A percentile compares a stretch with the other conserved stretches of the same genome.
These are phyloP conservation scores for Diaporthe helianthi DNA, from an alignment of 2,329 filamentous ascomycete species.

Conservation along the genomic window DNA sequence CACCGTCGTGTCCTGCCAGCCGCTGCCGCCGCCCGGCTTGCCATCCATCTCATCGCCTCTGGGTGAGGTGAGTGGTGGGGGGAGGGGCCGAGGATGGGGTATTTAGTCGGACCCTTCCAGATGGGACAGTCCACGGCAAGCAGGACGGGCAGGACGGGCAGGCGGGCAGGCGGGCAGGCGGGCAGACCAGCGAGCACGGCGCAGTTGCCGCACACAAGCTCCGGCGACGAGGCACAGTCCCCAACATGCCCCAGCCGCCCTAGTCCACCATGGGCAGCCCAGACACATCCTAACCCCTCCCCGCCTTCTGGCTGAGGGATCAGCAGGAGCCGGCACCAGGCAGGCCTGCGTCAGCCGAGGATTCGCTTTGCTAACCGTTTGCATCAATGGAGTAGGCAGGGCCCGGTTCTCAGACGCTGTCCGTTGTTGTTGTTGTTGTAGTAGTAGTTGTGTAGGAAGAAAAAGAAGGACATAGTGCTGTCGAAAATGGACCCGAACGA, in stretches of 20 bases:
- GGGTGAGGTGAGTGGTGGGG: too few relatives aligned
- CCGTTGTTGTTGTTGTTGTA: constrained; percentile 40
- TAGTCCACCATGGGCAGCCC: constrained; percentile 12
- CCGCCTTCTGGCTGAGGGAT: constrained; percentile 23
- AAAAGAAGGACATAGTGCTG: constrained; percentile 45
- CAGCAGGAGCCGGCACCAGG: constrained; percentile 29
- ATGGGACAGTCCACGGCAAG: background rate
- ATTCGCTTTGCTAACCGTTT: constrained; percentile 35
- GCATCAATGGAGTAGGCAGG: constrained; percentile 47
- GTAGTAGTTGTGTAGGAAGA: constrained; percentile 45
- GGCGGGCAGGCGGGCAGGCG: too few relatives aligned
- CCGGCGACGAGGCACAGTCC: constrained; percentile 18
- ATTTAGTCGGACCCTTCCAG: background rate
- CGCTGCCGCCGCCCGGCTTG: background rate
- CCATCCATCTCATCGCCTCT: constrained; percentile 1
- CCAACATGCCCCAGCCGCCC: constrained; percentile 16
- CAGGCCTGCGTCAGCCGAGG: constrained; percentile 19
- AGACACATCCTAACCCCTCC: constrained; percentile 22
- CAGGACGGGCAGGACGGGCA: background rate
- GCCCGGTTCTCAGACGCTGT: constrained; percentile 42
- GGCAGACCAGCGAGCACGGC: background rate
- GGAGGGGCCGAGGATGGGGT: background rate
- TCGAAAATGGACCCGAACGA: constrained; percentile 71
- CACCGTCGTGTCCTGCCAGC: constrained; percentile 12
- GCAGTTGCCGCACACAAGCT: constrained; percentile 12